These are phyloP conservation scores for Ophiocordyceps camponoti-saundersi DNA, from an alignment of 2,329 filamentous ascomycete genomes.

Conservation along the genomic window DNA sequence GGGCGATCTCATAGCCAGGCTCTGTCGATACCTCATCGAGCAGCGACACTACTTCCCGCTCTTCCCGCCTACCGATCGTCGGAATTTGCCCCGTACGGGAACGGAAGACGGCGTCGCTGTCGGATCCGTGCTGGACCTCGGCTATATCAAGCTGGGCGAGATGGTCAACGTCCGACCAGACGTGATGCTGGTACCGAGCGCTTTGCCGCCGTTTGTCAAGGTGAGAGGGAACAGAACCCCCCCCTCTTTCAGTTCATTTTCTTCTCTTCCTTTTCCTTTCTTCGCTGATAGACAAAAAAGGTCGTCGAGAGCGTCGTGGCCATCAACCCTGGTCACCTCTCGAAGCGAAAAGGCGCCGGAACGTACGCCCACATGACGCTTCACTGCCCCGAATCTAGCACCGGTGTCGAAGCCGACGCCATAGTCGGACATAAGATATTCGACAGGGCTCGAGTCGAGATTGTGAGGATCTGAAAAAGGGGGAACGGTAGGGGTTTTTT, in stretches of 20 bases:
- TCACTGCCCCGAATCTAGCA: conserved; percentile 42
- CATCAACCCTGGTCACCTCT: conserved; percentile 78
- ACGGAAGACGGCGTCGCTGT: conserved; percentile 42
- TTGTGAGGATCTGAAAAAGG: conserved; percentile 49
- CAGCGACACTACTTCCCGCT: conserved; percentile 85
- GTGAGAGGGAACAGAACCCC: conserved; percentile 27
- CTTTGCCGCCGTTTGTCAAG: conserved; percentile 74
- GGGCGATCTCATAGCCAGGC: conserved; percentile 48
- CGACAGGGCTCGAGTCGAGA: conserved; percentile 71
- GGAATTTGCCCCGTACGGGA: conserved; percentile 47
- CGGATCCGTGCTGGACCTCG: conserved; percentile 66
- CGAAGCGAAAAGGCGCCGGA: conserved; percentile 68
- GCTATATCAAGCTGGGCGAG: conserved; percentile 76
- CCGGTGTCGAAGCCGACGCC: conserved; percentile 33
- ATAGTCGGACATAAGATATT: conserved; percentile 62
- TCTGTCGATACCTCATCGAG: conserved; percentile 65
- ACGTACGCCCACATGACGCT: conserved; percentile 73
- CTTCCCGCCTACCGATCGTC: conserved; percentile 62
- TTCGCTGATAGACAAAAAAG: conserved; percentile 23
- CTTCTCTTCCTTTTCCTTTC: neutral
- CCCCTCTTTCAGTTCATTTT: neutral
- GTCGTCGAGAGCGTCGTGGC: conserved; percentile 80
- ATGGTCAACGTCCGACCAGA: conserved; percentile 79
- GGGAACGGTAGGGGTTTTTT: too few relatives aligned
- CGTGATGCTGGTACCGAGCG: conserved; percentile 66